Evolutionary conservation across 108 stramenopile genomes (phyloP).

Genomic region (Pseudonitzschia pungens): DNA sequence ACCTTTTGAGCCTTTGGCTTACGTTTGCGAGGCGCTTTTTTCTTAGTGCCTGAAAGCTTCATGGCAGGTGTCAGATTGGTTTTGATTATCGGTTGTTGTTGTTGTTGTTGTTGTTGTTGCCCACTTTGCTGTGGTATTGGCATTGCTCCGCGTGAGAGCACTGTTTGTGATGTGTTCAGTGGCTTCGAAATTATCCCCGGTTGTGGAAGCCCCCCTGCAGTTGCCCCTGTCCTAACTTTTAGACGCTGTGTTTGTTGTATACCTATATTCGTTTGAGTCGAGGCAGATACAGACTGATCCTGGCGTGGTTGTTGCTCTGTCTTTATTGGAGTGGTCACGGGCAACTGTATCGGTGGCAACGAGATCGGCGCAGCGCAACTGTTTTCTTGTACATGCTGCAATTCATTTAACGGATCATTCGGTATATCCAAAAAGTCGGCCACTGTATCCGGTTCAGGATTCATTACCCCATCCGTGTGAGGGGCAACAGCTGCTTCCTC

Average conservation of each 20-base stretch:
- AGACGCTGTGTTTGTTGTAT: conserved; percentile 9
- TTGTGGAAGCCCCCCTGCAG: not conserved
- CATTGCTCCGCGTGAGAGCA: not conserved
- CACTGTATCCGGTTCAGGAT: not conserved
- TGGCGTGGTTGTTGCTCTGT: not conserved
- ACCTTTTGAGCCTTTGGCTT: not conserved
- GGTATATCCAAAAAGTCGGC: not conserved
- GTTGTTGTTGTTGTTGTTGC: no score
- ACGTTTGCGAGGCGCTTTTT: conserved; percentile 12
- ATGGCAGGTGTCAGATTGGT: not conserved
- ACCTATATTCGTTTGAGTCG: not conserved
- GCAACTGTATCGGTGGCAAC: conserved; percentile 1
- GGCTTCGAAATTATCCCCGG: conserved; percentile 16
- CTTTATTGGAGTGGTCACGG: conserved; percentile 1
- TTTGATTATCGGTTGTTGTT: not conserved
- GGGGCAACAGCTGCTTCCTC: conserved; percentile 9
- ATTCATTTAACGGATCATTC: conserved; percentile 2
- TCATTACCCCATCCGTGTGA: not conserved
- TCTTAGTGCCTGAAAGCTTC: conserved; percentile 4
- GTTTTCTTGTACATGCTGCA: conserved; percentile 3
- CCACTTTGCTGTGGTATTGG: not conserved
- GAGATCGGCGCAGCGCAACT: not conserved
- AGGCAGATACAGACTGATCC: not conserved
- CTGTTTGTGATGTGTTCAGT: not conserved
- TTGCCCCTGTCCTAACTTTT: conserved; percentile 3